phyloP scores from a whole-genome alignment of 371 early-diverging fungal genomes.

The Mortierella sp. region DNA sequence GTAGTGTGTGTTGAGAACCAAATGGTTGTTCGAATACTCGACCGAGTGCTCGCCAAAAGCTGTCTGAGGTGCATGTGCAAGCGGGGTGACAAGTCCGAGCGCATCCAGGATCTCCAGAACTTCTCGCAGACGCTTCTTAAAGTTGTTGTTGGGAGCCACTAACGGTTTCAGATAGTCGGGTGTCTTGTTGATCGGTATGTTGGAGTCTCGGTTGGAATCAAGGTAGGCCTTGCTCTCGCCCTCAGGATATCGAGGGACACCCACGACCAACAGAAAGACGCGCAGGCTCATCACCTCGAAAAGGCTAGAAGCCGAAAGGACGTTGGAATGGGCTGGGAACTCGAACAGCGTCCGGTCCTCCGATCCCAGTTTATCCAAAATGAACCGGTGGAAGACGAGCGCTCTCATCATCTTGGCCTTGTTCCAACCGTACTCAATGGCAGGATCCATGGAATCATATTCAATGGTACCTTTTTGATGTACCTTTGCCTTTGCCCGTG shows the following conservation, averaged over 20 bases:
- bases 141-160: conserved; percentile 15
- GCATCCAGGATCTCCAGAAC: conserved; percentile 45
- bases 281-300: conserved; percentile 29
- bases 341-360: conserved; percentile 20
- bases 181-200: conserved; percentile 9
- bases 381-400: conserved; percentile 39
- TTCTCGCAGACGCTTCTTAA: conserved; percentile 42
- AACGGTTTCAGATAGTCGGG: conserved; percentile 14
- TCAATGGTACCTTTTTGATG: conserved; percentile 2
- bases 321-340: neutral
- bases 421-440: conserved; percentile 39
- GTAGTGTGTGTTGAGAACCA: conserved; percentile 44
- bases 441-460: conserved; percentile 17
- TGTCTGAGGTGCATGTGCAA: conserved; percentile 4
- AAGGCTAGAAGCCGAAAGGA: conserved; percentile 20
- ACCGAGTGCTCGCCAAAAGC: neutral
- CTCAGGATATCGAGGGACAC: conserved; percentile 17
- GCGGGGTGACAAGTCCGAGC: conserved; percentile 35
- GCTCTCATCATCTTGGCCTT: conserved; percentile 51
- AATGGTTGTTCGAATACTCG: conserved; percentile 20
- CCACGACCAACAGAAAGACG: conserved; percentile 35
- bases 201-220: conserved; percentile 18
- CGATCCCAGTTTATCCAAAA: conserved; percentile 26
- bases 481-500: neutral
- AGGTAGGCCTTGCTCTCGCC: conserved; percentile 18